These are phyloP conservation scores for Ogataea polymorpha DNA, from an alignment of 805 yeast genomes.

Conservation along the genomic window DNA sequence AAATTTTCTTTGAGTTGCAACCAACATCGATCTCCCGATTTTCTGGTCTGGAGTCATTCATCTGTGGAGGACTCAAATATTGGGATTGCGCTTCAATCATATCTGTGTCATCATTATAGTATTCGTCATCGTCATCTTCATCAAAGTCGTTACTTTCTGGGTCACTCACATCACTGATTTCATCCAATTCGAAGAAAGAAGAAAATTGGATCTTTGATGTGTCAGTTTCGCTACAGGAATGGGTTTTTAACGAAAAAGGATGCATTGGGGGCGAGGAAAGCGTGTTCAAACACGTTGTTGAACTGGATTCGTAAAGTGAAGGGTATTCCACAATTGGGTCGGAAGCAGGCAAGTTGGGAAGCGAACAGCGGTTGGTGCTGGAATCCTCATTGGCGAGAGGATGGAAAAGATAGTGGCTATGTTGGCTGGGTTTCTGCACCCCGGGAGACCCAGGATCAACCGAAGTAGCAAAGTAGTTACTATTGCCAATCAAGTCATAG, in stretches of 20 bases:
- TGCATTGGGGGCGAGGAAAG: slow-evolving; percentile 13
- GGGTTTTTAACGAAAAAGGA: slow-evolving; percentile 4
- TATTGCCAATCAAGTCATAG: slow-evolving; percentile 11
- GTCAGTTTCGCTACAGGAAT: slow-evolving; percentile 10
- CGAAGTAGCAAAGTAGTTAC: slow-evolving; percentile 8
- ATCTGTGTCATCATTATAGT: background rate
- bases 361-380: slow-evolving; percentile 4
- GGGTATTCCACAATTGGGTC: slow-evolving; percentile 21
- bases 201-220: slow-evolving; percentile 11
- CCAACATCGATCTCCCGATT: background rate
- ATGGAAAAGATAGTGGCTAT: slow-evolving; percentile 14
- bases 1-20: background rate
- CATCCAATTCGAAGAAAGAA: slow-evolving; percentile 19
- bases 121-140: slow-evolving; percentile 7
- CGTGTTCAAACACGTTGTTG: slow-evolving; percentile 1
- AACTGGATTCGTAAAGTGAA: slow-evolving; percentile 18
- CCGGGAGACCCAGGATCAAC: slow-evolving; percentile 4
- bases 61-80: background rate
- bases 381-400: slow-evolving; percentile 11
- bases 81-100: background rate
- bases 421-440: slow-evolving; percentile 4
- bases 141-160: slow-evolving; percentile 10
- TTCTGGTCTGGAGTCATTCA: background rate
- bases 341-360: slow-evolving; percentile 17
- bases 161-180: slow-evolving; percentile 20